A percentile compares a stretch with the other conserved stretches of the same genome.
Conservation (phyloP, 768 basidiomycete species). For the Pleurotus tuoliensis region DNA sequence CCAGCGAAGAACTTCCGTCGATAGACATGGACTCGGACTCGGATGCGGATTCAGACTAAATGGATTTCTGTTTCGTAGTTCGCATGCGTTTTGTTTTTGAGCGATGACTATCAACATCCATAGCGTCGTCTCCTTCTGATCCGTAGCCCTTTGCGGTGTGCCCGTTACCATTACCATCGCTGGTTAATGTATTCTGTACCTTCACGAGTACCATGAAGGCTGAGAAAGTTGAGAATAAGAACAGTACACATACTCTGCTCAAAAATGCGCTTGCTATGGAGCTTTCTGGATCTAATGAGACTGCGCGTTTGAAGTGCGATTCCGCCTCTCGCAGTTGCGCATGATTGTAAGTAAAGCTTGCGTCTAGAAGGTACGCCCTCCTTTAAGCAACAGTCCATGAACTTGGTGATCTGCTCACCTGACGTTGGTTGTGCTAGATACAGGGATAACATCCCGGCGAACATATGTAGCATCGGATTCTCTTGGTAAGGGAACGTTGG, state of each 20-base stretch:
- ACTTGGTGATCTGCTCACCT: too few relatives aligned
- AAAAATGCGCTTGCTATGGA: slow-evolving; percentile 50
- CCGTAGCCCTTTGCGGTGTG: background rate
- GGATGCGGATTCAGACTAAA: slow-evolving; percentile 38
- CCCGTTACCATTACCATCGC: too few relatives aligned
- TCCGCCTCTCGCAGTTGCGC: slow-evolving; percentile 50
- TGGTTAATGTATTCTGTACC: too few relatives aligned
- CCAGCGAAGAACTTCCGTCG: slow-evolving; percentile 50
- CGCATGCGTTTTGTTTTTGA: slow-evolving; percentile 34
- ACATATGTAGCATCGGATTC: slow-evolving; percentile 73
- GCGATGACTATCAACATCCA: slow-evolving; percentile 17
- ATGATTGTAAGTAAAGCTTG: slow-evolving; percentile 22
- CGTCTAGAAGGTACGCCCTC: background rate
- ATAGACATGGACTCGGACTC: slow-evolving; percentile 82
- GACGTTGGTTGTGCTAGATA: slow-evolving; percentile 46
- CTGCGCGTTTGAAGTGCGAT: slow-evolving; percentile 63
- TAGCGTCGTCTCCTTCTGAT: slow-evolving; percentile 23
- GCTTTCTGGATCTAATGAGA: slow-evolving; percentile 54
- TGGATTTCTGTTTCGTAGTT: background rate
- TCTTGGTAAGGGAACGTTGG: slow-evolving; percentile 87
- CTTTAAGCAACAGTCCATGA: too few relatives aligned
- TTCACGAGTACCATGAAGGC: too few relatives aligned
- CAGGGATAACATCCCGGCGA: slow-evolving; percentile 74
- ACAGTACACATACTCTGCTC: slow-evolving; percentile 35
- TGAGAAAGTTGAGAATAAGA: background rate